Conservation (phyloP, 2,329 filamentous ascomycete genomes). For the Xenoacremonium recifei region DNA sequence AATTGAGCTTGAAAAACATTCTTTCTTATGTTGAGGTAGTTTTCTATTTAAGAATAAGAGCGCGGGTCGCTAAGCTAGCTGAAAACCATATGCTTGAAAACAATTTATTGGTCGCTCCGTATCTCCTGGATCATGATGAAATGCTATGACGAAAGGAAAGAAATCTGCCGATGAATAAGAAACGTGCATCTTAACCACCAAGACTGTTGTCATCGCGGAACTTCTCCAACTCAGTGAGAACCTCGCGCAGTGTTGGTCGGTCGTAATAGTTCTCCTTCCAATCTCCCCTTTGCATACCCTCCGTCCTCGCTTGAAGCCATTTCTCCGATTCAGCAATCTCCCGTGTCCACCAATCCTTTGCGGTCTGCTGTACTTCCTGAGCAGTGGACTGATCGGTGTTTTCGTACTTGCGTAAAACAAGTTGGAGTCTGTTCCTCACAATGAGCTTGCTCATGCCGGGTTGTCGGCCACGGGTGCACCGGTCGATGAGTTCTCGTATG, state of each 20-base stretch:
- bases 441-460: constrained; percentile 44
- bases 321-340: constrained; percentile 48
- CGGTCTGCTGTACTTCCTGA: constrained; percentile 35
- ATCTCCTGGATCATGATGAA: no score
- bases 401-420: constrained; percentile 41
- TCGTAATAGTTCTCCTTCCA: constrained; percentile 53
- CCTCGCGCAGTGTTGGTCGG: constrained; percentile 46
- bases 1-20: no score
- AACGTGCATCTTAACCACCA: no score
- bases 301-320: constrained; percentile 43
- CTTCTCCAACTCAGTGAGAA: constrained; percentile 31
- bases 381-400: constrained; percentile 32
- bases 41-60: no score
- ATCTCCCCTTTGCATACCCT: constrained; percentile 36
- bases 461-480: constrained; percentile 50
- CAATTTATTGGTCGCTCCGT: no score
- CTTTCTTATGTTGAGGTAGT: no score
- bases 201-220: constrained; percentile 23
- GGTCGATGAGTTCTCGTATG: constrained; percentile 48
- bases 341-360: constrained; percentile 46
- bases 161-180: no score
- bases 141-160: no score
- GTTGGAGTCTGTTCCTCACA: constrained; percentile 42
- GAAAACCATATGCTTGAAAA: no score
- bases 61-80: no score